Percentiles rank a stretch among this genome's conserved stretches.
These are phyloP conservation scores for Apiotrichum montevideense DNA, from an alignment of 1,284 basidiomycete genomes.

Conservation along the genomic window DNA sequence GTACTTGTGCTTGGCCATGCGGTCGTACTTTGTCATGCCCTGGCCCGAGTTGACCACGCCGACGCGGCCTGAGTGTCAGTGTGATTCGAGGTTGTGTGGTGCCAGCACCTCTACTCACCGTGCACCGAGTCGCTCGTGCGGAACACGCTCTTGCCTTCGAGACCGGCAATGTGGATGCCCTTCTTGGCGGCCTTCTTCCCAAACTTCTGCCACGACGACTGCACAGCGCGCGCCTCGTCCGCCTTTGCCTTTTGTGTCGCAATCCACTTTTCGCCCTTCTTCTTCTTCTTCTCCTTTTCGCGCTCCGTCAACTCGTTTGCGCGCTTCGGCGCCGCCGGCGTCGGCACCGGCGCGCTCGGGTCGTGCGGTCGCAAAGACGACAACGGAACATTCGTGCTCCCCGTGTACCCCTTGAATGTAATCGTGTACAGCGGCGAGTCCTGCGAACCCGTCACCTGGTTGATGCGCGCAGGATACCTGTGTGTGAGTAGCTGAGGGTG, in stretches of 20 bases:
- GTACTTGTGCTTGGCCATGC: constrained; percentile 73
- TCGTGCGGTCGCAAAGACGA: constrained; percentile 61
- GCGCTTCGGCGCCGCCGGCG: constrained; percentile 71
- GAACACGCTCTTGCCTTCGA: constrained; percentile 87
- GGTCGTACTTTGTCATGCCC: constrained; percentile 70
- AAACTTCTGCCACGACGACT: constrained; percentile 95
- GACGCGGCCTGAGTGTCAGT: constrained; percentile 52
- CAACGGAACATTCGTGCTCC: constrained; percentile 79
- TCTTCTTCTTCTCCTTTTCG: constrained; percentile 85
- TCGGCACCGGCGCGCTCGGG: constrained; percentile 37
- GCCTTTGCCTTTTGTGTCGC: constrained; percentile 79
- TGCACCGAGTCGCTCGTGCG: constrained; percentile 55
- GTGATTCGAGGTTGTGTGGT: too few relatives aligned
- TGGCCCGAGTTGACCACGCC: constrained; percentile 91
- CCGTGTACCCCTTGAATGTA: constrained; percentile 90
- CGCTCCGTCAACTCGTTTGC: constrained; percentile 67
- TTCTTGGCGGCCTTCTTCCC: constrained; percentile 95
- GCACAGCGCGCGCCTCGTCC: constrained; percentile 81
- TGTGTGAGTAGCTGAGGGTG: constrained; percentile 3
- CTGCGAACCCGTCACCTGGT: constrained; percentile 74
- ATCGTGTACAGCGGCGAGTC: constrained; percentile 86
- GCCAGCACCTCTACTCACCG: background rate
- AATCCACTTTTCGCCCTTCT: constrained; percentile 92
- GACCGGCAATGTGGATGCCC: constrained; percentile 72
- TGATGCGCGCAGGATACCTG: constrained; percentile 82